These are phyloP conservation scores for Microcyclosporella mali DNA, from an alignment of 2,329 filamentous ascomycete genomes.

Conservation along the genomic window DNA sequence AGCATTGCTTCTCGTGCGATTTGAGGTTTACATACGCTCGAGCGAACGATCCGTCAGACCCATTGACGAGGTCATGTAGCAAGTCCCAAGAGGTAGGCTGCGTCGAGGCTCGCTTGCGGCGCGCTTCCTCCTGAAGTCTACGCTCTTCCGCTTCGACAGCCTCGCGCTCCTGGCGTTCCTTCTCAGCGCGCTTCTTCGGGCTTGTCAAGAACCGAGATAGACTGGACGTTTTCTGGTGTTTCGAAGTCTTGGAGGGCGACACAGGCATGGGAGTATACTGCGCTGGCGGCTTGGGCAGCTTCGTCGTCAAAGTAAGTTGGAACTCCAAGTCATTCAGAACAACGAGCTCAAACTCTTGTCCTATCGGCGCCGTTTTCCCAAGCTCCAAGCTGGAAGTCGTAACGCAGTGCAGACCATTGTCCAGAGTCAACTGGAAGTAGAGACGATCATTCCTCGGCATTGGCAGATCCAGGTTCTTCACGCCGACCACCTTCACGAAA, in stretches of 20 bases:
- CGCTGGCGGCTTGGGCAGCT: slow-evolving; percentile 56
- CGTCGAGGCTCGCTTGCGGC: slow-evolving; percentile 51
- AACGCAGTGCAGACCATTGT: slow-evolving; percentile 96
- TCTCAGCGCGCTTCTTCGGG: slow-evolving; percentile 93
- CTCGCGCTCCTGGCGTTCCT: slow-evolving; percentile 75
- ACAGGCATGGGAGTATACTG: slow-evolving; percentile 40
- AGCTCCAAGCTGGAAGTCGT: slow-evolving; percentile 94
- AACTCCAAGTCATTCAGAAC: slow-evolving; percentile 98
- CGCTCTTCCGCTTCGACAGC: slow-evolving; percentile 61
- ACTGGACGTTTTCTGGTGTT: slow-evolving; percentile 70
- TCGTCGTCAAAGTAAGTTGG: slow-evolving; percentile 92
- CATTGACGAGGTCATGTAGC: slow-evolving; percentile 73
- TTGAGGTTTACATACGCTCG: slow-evolving; percentile 90
- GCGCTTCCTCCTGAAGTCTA: slow-evolving; percentile 37
- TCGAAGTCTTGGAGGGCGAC: slow-evolving; percentile 58
- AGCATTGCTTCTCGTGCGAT: slow-evolving; percentile 83
- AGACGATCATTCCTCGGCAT: slow-evolving; percentile 84
- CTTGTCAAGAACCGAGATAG: slow-evolving; percentile 91
- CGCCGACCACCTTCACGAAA: slow-evolving; percentile 97
- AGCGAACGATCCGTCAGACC: slow-evolving; percentile 87
- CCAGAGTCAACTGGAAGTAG: slow-evolving; percentile 93
- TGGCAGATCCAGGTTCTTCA: slow-evolving; percentile 90
- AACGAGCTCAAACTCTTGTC: slow-evolving; percentile 95
- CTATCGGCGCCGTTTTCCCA: slow-evolving; percentile 85
- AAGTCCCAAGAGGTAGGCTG: slow-evolving; percentile 77